Conservation (phyloP, 2,329 filamentous ascomycete species). For the Dactylellina parvicollis region DNA sequence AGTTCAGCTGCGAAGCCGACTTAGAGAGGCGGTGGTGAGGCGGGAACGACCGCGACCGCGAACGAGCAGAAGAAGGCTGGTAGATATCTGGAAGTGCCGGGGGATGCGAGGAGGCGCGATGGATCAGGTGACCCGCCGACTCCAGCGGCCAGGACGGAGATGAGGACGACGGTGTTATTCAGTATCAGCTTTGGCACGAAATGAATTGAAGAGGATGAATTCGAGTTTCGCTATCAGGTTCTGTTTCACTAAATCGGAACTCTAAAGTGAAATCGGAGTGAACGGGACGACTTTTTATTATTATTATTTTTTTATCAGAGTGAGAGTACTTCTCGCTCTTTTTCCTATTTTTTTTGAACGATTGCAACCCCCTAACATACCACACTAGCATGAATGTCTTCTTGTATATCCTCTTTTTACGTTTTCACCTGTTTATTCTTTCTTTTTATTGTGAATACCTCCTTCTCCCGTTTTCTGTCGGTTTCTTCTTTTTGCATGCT, state of each 20-base stretch:
- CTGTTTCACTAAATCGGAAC: too few species aligned
- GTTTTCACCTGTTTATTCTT: conserved; percentile 36
- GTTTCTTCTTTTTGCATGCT: conserved; percentile 12
- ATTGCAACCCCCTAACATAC: background rate
- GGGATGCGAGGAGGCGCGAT: background rate
- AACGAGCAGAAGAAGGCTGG: background rate
- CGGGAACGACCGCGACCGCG: background rate
- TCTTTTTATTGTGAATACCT: conserved; percentile 53
- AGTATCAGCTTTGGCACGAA: too few species aligned
- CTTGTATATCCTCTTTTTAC: conserved; percentile 40
- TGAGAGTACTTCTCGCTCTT: too few species aligned
- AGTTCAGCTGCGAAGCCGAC: conserved; percentile 75
- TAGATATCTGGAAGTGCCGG: conserved; percentile 14
- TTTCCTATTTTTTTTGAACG: background rate
- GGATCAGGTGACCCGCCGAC: background rate
- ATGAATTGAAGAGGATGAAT: too few species aligned
- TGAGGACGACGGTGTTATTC: too few species aligned
- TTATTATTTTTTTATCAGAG: background rate
- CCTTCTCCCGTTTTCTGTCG: conserved; percentile 23
- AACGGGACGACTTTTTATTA: too few species aligned
- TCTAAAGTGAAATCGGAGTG: too few species aligned
- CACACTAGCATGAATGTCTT: background rate
- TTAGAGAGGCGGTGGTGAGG: conserved; percentile 29
- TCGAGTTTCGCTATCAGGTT: too few species aligned
- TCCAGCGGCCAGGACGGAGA: too few species aligned